phyloP scores from a whole-genome alignment of 1,139 yeast genomes.

The Debaryomyces singareniensis region DNA sequence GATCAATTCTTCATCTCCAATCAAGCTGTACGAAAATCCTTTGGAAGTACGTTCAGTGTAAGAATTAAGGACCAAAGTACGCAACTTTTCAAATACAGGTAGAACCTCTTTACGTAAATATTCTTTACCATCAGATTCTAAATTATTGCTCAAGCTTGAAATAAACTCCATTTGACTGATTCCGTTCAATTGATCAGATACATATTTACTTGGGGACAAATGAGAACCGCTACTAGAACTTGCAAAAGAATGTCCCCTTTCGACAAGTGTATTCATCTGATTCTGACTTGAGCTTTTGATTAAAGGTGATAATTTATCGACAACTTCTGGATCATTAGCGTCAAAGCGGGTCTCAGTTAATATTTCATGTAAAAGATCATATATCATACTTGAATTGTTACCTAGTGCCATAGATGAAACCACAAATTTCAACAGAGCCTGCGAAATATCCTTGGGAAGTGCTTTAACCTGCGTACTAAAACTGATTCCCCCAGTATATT shows the following conservation, averaged over 20 bases:
- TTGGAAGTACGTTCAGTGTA: slow-evolving; percentile 8
- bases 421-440: slow-evolving; percentile 41
- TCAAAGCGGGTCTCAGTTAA: slow-evolving; percentile 63
- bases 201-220: slow-evolving; percentile 52
- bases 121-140: slow-evolving; percentile 47
- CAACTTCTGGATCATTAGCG: slow-evolving; percentile 36
- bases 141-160: slow-evolving; percentile 47
- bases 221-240: slow-evolving; percentile 61
- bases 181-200: slow-evolving; percentile 65
- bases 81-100: slow-evolving; percentile 57
- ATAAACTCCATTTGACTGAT: slow-evolving; percentile 70
- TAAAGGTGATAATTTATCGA: slow-evolving; percentile 66
- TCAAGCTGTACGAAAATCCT: slow-evolving; percentile 49
- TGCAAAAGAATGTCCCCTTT: slow-evolving; percentile 85
- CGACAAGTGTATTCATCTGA: slow-evolving; percentile 73
- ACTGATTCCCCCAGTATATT: slow-evolving; percentile 78
- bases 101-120: slow-evolving; percentile 48
- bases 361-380: slow-evolving; percentile 63
- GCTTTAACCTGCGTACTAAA: slow-evolving; percentile 53
- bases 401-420: slow-evolving; percentile 69
- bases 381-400: slow-evolving; percentile 54
- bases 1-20: slow-evolving; percentile 46
- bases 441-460: slow-evolving; percentile 43
- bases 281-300: slow-evolving; percentile 74
- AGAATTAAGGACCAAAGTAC: slow-evolving; percentile 31